Conservation (phyloP, 179 eudicot genomes). For the Silene noctiflora region DNA sequence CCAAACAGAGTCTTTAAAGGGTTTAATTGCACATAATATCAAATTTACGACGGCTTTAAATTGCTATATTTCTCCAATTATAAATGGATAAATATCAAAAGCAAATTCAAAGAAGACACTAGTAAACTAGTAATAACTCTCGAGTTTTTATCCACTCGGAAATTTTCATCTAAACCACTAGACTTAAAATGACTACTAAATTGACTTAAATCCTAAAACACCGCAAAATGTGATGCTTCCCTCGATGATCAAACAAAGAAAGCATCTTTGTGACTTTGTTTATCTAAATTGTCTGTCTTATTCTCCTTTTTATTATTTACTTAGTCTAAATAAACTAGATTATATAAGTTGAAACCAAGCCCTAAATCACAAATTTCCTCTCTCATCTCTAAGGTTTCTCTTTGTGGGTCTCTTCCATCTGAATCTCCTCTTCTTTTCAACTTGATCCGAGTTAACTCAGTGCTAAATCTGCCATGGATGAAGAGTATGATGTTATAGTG, state of each 20-base stretch:
- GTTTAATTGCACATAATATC: no score
- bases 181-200: neutral
- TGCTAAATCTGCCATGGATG: conserved; percentile 43
- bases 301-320: neutral
- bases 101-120: no score
- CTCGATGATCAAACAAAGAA: neutral
- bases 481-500: conserved; percentile 68
- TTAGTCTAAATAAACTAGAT: neutral
- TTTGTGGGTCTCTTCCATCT: neutral
- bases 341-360: neutral
- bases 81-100: no score
- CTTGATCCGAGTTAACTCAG: conserved; percentile 3
- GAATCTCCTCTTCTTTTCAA: neutral
- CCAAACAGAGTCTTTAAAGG: no score
- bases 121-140: no score
- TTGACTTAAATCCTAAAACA: neutral
- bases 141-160: no score
- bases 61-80: no score
- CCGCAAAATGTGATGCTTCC: neutral
- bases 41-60: no score
- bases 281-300: neutral
- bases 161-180: no score
- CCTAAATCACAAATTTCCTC: neutral
- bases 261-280: neutral
- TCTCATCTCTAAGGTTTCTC: neutral